Conservation (phyloP, 108 stramenopile species). For the Mediolabrus comicus region DNA sequence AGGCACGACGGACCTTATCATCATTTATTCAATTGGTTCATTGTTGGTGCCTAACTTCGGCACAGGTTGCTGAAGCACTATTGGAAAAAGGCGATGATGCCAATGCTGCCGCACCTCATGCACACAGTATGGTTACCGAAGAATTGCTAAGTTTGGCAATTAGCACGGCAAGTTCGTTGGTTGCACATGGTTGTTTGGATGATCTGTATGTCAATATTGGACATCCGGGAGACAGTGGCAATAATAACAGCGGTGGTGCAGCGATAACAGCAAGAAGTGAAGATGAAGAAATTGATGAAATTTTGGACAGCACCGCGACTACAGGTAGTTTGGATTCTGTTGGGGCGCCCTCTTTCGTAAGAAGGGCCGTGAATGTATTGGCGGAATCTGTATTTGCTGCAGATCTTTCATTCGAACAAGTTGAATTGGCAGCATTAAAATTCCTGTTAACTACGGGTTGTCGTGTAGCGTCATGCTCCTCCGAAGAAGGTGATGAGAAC, state of each 20-base stretch:
- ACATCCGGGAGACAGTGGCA: neutral
- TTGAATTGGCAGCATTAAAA: conserved; percentile 75
- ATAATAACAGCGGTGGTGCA: neutral
- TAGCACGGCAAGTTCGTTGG: conserved; percentile 62
- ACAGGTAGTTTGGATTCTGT: neutral
- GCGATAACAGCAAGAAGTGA: neutral
- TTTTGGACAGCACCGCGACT: conserved; percentile 2
- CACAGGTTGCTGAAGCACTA: conserved; percentile 22
- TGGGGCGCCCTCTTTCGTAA: conserved; percentile 22
- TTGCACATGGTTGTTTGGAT: conserved; percentile 83
- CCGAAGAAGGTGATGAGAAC: neutral
- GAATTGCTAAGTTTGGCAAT: conserved; percentile 55
- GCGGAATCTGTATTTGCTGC: conserved; percentile 62
- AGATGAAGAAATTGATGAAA: conserved; percentile 2
- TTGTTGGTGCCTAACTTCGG: conserved; percentile 67
- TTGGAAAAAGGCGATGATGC: neutral
- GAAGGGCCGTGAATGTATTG: conserved; percentile 57
- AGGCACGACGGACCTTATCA: conserved; percentile 51
- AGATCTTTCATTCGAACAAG: conserved; percentile 58
- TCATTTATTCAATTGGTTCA: conserved; percentile 59
- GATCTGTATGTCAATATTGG: conserved; percentile 51
- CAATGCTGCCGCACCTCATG: neutral
- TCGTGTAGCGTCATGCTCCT: conserved; percentile 27
- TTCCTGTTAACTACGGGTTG: conserved; percentile 77
- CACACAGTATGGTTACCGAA: conserved; percentile 1